Evolutionary conservation across 768 basidiomycete genomes (phyloP).

Genomic region (Boletus speciosus): DNA sequence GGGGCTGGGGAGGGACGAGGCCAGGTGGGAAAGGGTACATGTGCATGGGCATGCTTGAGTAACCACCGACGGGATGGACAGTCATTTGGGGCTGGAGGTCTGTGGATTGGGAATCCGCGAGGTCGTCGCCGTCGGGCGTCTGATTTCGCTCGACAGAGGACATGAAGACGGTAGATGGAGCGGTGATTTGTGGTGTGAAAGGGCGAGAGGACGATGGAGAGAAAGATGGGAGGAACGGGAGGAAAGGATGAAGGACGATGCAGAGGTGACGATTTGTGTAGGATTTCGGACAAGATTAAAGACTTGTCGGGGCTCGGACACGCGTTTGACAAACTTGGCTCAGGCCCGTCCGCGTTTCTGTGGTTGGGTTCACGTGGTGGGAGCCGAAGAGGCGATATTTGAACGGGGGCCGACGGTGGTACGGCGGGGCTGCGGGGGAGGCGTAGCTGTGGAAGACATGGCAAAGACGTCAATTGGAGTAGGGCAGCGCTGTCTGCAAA

Average conservation of each 20-base stretch:
- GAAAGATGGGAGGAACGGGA: conserved; percentile 2
- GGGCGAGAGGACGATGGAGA: conserved; percentile 22
- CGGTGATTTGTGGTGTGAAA: conserved; percentile 23
- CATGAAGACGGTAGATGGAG: conserved; percentile 29
- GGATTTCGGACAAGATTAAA: conserved; percentile 34
- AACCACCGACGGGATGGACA: conserved; percentile 46
- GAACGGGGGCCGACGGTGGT: conserved; percentile 14
- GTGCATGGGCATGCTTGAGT: conserved; percentile 58
- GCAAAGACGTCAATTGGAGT: conserved; percentile 24
- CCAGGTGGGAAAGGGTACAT: conserved; percentile 66
- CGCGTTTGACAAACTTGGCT: conserved; percentile 36
- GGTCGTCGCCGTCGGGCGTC: conserved; percentile 40
- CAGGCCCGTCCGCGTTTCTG: conserved; percentile 26
- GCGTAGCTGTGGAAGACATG: conserved; percentile 21
- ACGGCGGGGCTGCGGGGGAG: conserved; percentile 16
- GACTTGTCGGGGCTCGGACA: conserved; percentile 32
- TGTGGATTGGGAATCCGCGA: conserved; percentile 30
- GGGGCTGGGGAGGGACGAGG: conserved; percentile 42
- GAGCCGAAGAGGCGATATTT: conserved; percentile 30
- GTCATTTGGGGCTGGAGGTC: conserved; percentile 48
- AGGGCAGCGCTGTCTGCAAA: conserved; percentile 19
- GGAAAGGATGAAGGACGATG: conserved; percentile 18
- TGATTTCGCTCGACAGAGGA: conserved; percentile 40
- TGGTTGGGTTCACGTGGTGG: conserved; percentile 34
- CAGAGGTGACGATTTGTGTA: conserved; percentile 28